Base-by-base conservation (phyloP, 2,329 filamentous ascomycete species). In the Ophiostoma quercus region DNA sequence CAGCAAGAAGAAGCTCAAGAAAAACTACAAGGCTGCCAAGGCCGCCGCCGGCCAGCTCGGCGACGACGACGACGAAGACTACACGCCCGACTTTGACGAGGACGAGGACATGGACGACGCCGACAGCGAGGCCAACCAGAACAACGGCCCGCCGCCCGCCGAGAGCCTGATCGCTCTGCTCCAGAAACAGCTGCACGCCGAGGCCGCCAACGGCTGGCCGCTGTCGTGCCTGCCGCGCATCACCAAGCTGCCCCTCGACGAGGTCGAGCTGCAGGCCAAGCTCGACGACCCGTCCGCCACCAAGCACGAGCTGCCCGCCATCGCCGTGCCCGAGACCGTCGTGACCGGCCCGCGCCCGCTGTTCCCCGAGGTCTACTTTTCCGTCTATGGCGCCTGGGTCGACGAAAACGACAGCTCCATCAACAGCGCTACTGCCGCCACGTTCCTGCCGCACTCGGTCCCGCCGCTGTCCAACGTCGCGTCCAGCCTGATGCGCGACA, bases 361-460 rank as follows among this genome's bases (percentile, higher is more conserved):
- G 63, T 97, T 97, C 77, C 95, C 95, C 0, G 95, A 99, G 79
- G 85, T 97, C 32, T 97, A 93, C 80, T 91, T 96, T 77, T 98
- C 95, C 1, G 92, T 98, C 67, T 99, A 96, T 77, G 72, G 71
- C 7, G 72, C 73, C 3, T 72, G 71, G 66, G 71, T 69, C 19
- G 67, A 71, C 47, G 68, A 70, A 41, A 54, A 54, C 37, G 67
- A 68, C 39, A 60, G 37, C 29, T 39, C 25, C 14, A 37, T 9
- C 3, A 68, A 43, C 9, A 70, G 66, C 39, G 63, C 66, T 34
- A 47, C 67, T 66, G 65, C 65, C n/a, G 85, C 88, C 6, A 87
- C 92, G 73, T 93, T 97, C 77, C 92, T 96, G 19, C 84, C 96
- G 60, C 89, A 94, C 78, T 96, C 94, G 1, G 95, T 99, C 11